Evolutionary conservation across 441 rosid species (phyloP).

Genomic region (Breynia disticha): DNA sequence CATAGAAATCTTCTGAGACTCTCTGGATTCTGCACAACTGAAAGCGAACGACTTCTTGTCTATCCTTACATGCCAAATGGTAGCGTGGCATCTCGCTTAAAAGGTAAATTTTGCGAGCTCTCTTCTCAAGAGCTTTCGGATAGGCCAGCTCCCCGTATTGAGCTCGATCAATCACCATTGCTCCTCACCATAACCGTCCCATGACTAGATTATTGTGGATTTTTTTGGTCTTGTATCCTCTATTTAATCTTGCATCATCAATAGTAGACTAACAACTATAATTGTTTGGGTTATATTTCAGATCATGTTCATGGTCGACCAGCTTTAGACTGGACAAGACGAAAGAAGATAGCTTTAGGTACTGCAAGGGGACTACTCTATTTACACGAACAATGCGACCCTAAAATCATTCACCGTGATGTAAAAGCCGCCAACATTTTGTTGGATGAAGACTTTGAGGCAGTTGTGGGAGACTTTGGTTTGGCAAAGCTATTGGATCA

Average conservation of each 20-base stretch:
- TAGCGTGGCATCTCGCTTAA: conserved; percentile 80
- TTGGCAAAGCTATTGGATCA: conserved; percentile 94
- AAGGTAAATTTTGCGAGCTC: conserved; percentile 38
- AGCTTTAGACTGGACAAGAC: conserved; percentile 70
- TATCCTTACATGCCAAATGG: conserved; percentile 97
- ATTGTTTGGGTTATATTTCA: conserved; percentile 17
- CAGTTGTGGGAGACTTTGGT: conserved; percentile 97
- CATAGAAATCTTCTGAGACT: conserved; percentile 93
- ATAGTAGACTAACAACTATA: neutral
- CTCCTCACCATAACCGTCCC: too few species aligned
- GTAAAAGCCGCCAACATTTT: conserved; percentile 96
- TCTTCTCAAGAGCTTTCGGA: too few species aligned
- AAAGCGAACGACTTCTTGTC: conserved; percentile 81
- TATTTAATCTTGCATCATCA: neutral
- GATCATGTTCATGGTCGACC: conserved; percentile 62
- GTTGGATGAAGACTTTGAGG: conserved; percentile 87
- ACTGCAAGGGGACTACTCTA: conserved; percentile 85
- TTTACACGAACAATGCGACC: conserved; percentile 93
- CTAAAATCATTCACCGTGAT: conserved; percentile 86
- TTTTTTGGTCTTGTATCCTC: neutral
- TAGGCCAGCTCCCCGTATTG: too few species aligned
- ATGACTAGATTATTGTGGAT: too few species aligned
- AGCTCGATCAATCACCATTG: too few species aligned
- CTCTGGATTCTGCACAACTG: conserved; percentile 79
- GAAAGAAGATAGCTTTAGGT: conserved; percentile 83